Evolutionary conservation across 2,329 filamentous ascomycete species (phyloP), one percentile per base, ranked within the genome.

Genomic region (Fusarium nodosum): DNA sequence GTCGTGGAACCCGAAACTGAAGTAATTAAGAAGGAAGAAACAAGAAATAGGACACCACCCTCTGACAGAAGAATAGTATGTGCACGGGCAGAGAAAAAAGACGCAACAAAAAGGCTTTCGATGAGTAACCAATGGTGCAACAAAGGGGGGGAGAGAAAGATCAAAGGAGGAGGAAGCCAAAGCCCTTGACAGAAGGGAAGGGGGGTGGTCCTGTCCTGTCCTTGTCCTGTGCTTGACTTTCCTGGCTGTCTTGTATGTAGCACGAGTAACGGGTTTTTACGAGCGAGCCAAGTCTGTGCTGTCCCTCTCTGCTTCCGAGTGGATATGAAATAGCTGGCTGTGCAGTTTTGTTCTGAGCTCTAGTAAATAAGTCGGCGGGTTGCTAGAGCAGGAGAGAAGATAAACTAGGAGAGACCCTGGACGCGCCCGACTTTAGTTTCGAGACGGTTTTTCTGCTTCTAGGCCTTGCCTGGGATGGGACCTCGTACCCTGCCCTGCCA

Each of bases 401-500:
- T 38, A 41, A 42, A 62, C 47, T 38, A 54, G 46, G 42, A 41
- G 48, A 45, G 58, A 54, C 52, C 48, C 47, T 52, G 47, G 51
- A 60, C 38, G 28, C 36, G 28, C 42, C 39, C 18, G 33, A 28
- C 42, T 28, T 33, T 20, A 30, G 45, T 52, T 66, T 66, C 45
- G 46, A 47, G 24, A 57, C 50, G 42, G 36, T 45, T 34, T 67
- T 63, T 53, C 26, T 66, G 38, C 39, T 69, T 68, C 56, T 68
- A 66, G 52, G 38, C 54, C 39, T 36, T 22, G 34, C 36, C 36
- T 33, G 31, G 45, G 39, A 26, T 39, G 30, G 36, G 22, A 34
- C 59, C 36, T 55, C 33, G 38, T 38, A 55, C 66, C 66, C 66
- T 69, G 66, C 66, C 66, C 66, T 69, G 66, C 66, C 66, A 69